Evolutionary conservation across 2,329 filamentous ascomycete genomes (phyloP), one percentile per base, ranked within the genome.

Genomic region (Monilinia fructicola): DNA sequence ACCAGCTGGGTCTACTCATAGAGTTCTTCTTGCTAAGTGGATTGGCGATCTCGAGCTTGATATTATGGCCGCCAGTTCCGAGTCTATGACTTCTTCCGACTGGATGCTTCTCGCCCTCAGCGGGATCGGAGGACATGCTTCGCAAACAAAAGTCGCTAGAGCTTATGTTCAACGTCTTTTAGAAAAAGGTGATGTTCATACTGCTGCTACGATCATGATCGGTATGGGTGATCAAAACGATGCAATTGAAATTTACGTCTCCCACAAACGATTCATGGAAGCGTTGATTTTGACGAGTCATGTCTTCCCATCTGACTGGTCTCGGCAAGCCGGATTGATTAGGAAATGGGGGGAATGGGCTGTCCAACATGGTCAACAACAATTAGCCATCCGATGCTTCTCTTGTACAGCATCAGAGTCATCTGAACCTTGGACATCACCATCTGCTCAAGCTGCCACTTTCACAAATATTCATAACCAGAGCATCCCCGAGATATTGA

Each of bases 91-190:
- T 12, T 92, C 91, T 2, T 91, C 92, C 0, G 95, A 98, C 78
- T 99, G 95, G 95, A 97, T 99, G 92, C 80, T 98, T 67, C 81
- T 99, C 46, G 94, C 95, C 14, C 79, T 99, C 62, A 96, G 92
- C 75, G 91, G 92, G 52, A 96, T 98, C 78, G 92, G 91, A 62
- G 85, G 87, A 3, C 82, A 87, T 69, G 83, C 87, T 48, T 92
- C 92, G 1, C 91, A 96, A 73, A 93, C 96, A 76, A 96, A 96
- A 77, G 87, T 98, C 21, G 93, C 92, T 1, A 90, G 94, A 67
- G 89, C 92, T 3, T 97, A 97, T 72, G 92, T 97, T 0, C 93
- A 97, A 77, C 88, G 93, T 60, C 83, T 99, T 0, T 84, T 99
- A 1, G 93, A 96, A 77, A 91, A 89, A 70, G 93, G 92, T 38